Evolutionary conservation across 805 yeast genomes (phyloP).

Genomic region (Kodamaea leandrae): DNA sequence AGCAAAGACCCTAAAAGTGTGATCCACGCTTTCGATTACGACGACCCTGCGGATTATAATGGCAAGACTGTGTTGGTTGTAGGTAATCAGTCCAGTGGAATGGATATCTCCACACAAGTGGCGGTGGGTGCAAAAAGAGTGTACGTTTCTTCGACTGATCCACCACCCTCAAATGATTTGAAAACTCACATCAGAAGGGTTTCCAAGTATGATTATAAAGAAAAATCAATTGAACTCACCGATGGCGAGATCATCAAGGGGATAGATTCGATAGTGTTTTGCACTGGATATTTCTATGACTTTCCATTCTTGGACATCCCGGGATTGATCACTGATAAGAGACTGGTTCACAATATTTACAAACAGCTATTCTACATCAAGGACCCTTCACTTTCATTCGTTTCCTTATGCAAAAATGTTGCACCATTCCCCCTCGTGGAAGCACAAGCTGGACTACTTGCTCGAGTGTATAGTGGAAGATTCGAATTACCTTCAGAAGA

Average conservation of each 20-base stretch:
- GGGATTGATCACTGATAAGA: constrained; percentile 18
- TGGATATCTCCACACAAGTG: constrained; percentile 15
- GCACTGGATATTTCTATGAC: constrained; percentile 24
- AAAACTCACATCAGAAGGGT: constrained; percentile 10
- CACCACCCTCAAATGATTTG: constrained; percentile 3
- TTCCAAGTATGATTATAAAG: constrained; percentile 23
- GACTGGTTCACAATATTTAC: constrained; percentile 28
- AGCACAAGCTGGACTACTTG: constrained; percentile 36
- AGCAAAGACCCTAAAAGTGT: constrained; percentile 14
- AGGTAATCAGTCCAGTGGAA: constrained; percentile 31
- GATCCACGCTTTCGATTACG: constrained; percentile 22
- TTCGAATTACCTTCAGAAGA: constrained; percentile 23
- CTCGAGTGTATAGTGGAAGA: constrained; percentile 33
- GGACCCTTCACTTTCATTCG: constrained; percentile 30
- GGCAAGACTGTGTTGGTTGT: constrained; percentile 19
- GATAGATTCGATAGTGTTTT: constrained; percentile 22
- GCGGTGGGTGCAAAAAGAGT: constrained; percentile 13
- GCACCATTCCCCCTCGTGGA: constrained; percentile 41
- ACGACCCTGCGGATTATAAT: constrained; percentile 14
- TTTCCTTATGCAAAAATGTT: constrained; percentile 28
- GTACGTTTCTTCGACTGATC: constrained; percentile 13
- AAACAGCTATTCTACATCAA: constrained; percentile 32
- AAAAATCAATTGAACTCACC: constrained; percentile 14
- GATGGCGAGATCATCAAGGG: constrained; percentile 15
- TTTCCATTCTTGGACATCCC: constrained; percentile 24